Conservation (phyloP, 805 yeast species). For the Kregervanrija pseudodelftensis region DNA sequence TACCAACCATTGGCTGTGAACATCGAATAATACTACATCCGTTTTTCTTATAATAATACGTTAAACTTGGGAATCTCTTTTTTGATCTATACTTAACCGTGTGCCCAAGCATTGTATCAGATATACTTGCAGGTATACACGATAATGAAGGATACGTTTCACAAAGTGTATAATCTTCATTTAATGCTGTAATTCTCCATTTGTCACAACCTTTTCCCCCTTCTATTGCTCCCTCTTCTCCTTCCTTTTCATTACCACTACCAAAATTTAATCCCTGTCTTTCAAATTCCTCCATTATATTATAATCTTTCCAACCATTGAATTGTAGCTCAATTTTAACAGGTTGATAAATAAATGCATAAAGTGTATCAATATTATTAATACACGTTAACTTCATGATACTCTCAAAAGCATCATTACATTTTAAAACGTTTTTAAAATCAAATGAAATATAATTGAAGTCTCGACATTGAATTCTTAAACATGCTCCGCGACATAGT, state of each 20-base stretch:
- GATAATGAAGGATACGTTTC: slow-evolving; percentile 66
- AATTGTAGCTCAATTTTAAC: slow-evolving; percentile 57
- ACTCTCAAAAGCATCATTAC: slow-evolving; percentile 67
- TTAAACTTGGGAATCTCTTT: slow-evolving; percentile 71
- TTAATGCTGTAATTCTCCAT: slow-evolving; percentile 72
- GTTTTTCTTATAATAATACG: slow-evolving; percentile 64
- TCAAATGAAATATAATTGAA: slow-evolving; percentile 77
- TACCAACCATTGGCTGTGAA: slow-evolving; percentile 88
- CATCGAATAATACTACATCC: slow-evolving; percentile 81
- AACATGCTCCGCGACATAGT: slow-evolving; percentile 35
- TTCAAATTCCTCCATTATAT: slow-evolving; percentile 54
- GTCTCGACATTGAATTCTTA: slow-evolving; percentile 76
- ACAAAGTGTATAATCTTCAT: slow-evolving; percentile 58
- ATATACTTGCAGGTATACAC: slow-evolving; percentile 67
- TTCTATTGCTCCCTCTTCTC: slow-evolving; percentile 6
- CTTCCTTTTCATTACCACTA: slow-evolving; percentile 3
- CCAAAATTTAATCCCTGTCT: slow-evolving; percentile 51
- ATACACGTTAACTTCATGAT: slow-evolving; percentile 59
- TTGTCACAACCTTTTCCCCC: slow-evolving; percentile 9
- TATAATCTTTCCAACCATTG: slow-evolving; percentile 70
- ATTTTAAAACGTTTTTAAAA: slow-evolving; percentile 49
- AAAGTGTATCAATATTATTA: slow-evolving; percentile 47
- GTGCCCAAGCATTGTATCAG: slow-evolving; percentile 77
- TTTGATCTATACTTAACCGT: slow-evolving; percentile 85
- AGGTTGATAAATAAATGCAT: slow-evolving; percentile 79